Evolutionary conservation across 2,329 filamentous ascomycete genomes (phyloP).

Genomic region (Aureobasidium mangrovei): DNA sequence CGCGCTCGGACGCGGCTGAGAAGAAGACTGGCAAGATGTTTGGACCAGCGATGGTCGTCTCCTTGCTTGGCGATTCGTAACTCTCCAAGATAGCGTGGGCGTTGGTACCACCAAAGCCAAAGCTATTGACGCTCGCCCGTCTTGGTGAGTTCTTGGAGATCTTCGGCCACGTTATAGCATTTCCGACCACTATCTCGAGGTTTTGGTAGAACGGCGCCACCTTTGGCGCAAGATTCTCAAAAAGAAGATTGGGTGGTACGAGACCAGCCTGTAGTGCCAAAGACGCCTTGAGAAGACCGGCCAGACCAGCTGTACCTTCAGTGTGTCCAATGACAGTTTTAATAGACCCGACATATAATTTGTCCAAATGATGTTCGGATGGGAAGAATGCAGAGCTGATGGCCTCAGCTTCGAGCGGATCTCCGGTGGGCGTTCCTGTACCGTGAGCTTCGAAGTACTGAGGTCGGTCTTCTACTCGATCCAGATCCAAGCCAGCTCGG

Average conservation of each 20-base stretch:
- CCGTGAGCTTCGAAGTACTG: slow-evolving; percentile 22
- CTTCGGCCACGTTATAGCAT: not conserved
- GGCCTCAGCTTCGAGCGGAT: slow-evolving; percentile 22
- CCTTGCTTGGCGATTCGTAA: not conserved
- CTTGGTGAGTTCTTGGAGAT: not conserved
- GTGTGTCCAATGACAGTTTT: slow-evolving; percentile 38
- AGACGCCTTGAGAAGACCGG: slow-evolving; percentile 25
- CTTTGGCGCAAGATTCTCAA: slow-evolving; percentile 17
- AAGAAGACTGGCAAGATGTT: no score
- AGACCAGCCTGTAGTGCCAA: slow-evolving; percentile 20
- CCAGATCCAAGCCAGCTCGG: slow-evolving; percentile 27
- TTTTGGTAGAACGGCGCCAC: not conserved
- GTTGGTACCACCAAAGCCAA: slow-evolving; percentile 24
- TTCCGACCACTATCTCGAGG: not conserved
- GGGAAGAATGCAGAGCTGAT: slow-evolving; percentile 14
- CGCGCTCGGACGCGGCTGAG: no score
- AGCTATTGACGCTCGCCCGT: slow-evolving; percentile 18
- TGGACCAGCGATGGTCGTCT: no score
- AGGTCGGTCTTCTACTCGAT: not conserved
- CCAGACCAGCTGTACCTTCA: slow-evolving; percentile 42
- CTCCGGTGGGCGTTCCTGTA: slow-evolving; percentile 24
- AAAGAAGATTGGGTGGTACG: slow-evolving; percentile 19
- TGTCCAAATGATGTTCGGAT: not conserved
- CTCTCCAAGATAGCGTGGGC: slow-evolving; percentile 23
- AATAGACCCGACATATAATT: slow-evolving; percentile 22